These are phyloP conservation scores for Umbellularia californica DNA, from an alignment of 164 flowering plant species.

Conservation along the genomic window DNA sequence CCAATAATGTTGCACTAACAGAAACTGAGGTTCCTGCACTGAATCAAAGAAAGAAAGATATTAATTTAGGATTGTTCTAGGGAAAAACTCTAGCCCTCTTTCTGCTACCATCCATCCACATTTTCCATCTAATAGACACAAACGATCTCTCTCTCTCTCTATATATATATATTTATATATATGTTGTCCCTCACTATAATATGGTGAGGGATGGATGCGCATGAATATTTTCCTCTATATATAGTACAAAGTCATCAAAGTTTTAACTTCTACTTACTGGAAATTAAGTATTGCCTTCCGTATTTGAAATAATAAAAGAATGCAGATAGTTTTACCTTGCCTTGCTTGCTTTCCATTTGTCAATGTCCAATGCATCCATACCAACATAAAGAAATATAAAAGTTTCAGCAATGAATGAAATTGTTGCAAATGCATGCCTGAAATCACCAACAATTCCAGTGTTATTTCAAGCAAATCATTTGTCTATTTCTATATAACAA, in stretches of 20 bases:
- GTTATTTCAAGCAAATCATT: neutral
- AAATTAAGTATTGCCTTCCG: neutral
- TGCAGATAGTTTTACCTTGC: slow-evolving; percentile 8
- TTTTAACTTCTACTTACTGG: neutral
- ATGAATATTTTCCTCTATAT: too few species aligned
- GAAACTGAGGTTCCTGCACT: slow-evolving; percentile 58
- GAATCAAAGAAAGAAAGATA: slow-evolving; percentile 18
- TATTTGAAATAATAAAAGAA: neutral
- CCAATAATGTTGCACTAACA: slow-evolving; percentile 47
- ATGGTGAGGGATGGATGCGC: too few species aligned
- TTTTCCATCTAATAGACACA: too few species aligned
- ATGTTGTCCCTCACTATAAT: too few species aligned
- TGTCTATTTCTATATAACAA: neutral
- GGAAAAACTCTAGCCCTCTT: too few species aligned
- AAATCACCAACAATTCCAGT: neutral
- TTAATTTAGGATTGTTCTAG: neutral
- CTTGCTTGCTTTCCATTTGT: slow-evolving; percentile 49
- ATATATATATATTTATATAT: too few species aligned
- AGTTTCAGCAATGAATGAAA: slow-evolving; percentile 78
- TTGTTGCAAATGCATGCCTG: slow-evolving; percentile 89
- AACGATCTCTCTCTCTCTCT: too few species aligned
- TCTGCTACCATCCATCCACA: too few species aligned
- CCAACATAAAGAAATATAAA: slow-evolving; percentile 88
- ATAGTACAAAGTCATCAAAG: too few species aligned
- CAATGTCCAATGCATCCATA: slow-evolving; percentile 93